Base-by-base conservation (phyloP, 208 protist species). In the Borovskyia barvae region DNA sequence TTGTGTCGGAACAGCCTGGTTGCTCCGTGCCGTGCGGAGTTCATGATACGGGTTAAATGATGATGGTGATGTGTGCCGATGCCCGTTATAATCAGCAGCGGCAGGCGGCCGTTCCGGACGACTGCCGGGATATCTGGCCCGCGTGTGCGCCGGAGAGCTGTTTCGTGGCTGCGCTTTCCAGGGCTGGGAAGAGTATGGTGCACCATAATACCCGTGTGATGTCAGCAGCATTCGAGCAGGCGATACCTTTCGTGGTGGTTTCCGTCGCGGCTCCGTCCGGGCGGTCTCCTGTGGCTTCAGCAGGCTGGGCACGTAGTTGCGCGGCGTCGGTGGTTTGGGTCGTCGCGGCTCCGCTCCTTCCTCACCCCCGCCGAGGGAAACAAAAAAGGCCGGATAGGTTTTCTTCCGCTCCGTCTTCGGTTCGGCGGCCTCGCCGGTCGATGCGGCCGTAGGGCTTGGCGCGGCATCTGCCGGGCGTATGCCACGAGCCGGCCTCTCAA, bases 321-420 rank as follows among this genome's bases (percentile, higher is more conserved):
- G 62, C 26, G 85, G 85, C 52, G 81, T 85, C 22, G 85, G 85
- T 29, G 85, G 85, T 68, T 92, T 92, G 35, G 80, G 75, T 33
- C 85, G 75, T 3, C 78, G 69, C 24, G 85, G 85, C 40, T 79
- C 78, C 26, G 29, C 28, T 29, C 46, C 53, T 36, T 50, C 41
- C 40, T 49, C 42, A 1, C n/a, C 40, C 17, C 57, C 62, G 45
- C 54, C 51, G 11, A 92, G 52, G 2, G 85, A 64, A 12, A 92
- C 85, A 59, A 92, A 92, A 40, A 92, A 92, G 41, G 75, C 76
- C 0, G 56, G 54, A 24, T 66, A 73, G 9, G 63, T 52, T 14
- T 30, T 45, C 55, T 92, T 92, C 45, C 69, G 65, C 59, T 80
- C 81, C 29, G 85, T 92, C 63, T 79, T 89, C 14, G 85, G 85